Base-by-base conservation (phyloP, 2,329 filamentous ascomycete species). In the Trichoderma gracile region DNA sequence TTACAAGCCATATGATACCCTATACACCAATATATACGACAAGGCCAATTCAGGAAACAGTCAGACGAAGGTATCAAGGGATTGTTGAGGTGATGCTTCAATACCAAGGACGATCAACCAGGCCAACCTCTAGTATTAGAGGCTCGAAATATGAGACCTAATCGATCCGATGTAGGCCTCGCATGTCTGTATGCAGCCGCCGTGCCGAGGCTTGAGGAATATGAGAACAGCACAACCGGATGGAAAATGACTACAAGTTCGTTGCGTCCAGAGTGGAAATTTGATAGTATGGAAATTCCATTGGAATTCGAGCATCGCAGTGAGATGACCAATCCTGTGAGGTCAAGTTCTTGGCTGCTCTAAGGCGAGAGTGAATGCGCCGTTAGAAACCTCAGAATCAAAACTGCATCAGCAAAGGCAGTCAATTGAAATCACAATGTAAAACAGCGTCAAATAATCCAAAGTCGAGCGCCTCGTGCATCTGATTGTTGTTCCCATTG, bases 401-500 rank as follows among this genome's bases (percentile, higher is more conserved):
- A 30, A n/a, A 17, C 43, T 5, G 15, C 3, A 33, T 50, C 17
- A 58, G n/a, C 9, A 38, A 3, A 27, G 2, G 42, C 8, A 38
- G 42, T 54, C 3, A 43, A 52, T 52, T 14, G 17, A 1, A 38
- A 47, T 15, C 27, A 40, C 23, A 61, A 59, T 59, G 12, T 21
- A 46, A 49, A 49, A 4, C n/a, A 3, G 17, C 9, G 23, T n/a
- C 15, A 6, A 3, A 19, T 2, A 45, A 45, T 38, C 12, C n/a
- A 54, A 61, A 61, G 49, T 46, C 23, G 47, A 54, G 27, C 47
- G 58, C 49, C 46, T 54, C 58, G 12, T 3, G 25, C 14, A 23
- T 33, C 40, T n/a, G 49, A 64, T 64, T 64, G 61, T 64, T 57
- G 46, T 45, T 15, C 21, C 42, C 23, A 64, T 58, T 64, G 61